Percentiles rank a stretch among this genome's conserved stretches.
These are phyloP conservation scores for Vanderwaltozyma verrucispora DNA, from an alignment of 805 yeast species.

Conservation along the genomic window DNA sequence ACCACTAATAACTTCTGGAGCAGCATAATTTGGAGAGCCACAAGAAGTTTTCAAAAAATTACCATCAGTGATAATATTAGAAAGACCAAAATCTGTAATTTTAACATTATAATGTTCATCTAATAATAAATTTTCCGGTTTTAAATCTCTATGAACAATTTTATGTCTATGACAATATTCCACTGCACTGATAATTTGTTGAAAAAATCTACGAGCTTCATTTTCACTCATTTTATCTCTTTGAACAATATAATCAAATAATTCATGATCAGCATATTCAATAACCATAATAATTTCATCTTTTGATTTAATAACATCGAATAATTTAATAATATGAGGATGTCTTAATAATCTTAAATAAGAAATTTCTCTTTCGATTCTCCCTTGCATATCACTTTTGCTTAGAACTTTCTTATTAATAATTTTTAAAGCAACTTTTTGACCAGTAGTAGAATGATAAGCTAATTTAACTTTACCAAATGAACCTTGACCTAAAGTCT, in stretches of 20 bases:
- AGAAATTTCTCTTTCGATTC: slow-evolving; percentile 89
- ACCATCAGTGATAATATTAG: slow-evolving; percentile 96
- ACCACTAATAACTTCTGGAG: slow-evolving; percentile 95
- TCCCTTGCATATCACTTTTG: slow-evolving; percentile 93
- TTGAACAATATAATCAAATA: slow-evolving; percentile 94
- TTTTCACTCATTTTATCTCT: slow-evolving; percentile 86
- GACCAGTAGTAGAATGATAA: slow-evolving; percentile 83
- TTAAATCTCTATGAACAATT: slow-evolving; percentile 93
- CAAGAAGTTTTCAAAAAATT: slow-evolving; percentile 90
- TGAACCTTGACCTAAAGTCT: slow-evolving; percentile 92
- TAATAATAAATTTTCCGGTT: slow-evolving; percentile 85
- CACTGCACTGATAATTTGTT: slow-evolving; percentile 92
- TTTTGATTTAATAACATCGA: slow-evolving; percentile 89
- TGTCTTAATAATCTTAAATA: slow-evolving; percentile 81
- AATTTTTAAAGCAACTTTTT: slow-evolving; percentile 86
- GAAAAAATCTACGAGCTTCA: slow-evolving; percentile 89
- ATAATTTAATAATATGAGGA: slow-evolving; percentile 91
- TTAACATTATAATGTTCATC: slow-evolving; percentile 89
- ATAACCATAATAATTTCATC: slow-evolving; percentile 97
- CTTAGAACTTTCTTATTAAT: slow-evolving; percentile 88
- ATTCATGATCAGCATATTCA: slow-evolving; percentile 93
- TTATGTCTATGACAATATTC: slow-evolving; percentile 95
- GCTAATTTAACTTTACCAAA: slow-evolving; percentile 94
- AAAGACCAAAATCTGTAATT: slow-evolving; percentile 92
- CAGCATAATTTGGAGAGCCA: slow-evolving; percentile 96